Evolutionary conservation across 495 filamentous ascomycete genomes (phyloP).

Genomic region (Cairneyella variabilis): DNA sequence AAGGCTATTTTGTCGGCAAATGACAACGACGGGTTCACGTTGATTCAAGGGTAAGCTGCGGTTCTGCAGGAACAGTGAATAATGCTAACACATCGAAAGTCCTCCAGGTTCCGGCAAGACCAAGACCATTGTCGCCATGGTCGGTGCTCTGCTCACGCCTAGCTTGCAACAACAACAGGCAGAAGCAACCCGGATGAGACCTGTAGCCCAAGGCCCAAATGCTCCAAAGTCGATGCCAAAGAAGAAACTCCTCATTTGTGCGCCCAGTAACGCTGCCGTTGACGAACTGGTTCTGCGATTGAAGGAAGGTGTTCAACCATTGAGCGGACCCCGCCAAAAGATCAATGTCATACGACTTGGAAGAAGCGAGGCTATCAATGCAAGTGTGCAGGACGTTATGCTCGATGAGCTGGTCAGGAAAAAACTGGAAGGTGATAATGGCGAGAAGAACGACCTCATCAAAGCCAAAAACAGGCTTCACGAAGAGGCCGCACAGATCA

Average conservation of each 20-base stretch:
- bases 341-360: slow-evolving; percentile 88
- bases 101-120: slow-evolving; percentile 97
- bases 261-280: slow-evolving; percentile 94
- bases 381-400: slow-evolving; percentile 85
- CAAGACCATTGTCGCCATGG: slow-evolving; percentile 95
- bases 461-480: slow-evolving; percentile 74
- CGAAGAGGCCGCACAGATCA: slow-evolving; percentile 73
- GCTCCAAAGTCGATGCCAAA: slow-evolving; percentile 18
- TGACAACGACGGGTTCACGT: slow-evolving; percentile 91
- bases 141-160: slow-evolving; percentile 75
- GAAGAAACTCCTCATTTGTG: slow-evolving; percentile 92
- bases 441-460: slow-evolving; percentile 45
- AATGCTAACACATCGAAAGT: slow-evolving; percentile 3
- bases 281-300: slow-evolving; percentile 94
- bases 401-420: slow-evolving; percentile 86
- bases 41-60: slow-evolving; percentile 75
- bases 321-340: slow-evolving; percentile 63
- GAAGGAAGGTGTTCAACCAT: slow-evolving; percentile 80
- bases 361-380: slow-evolving; percentile 87
- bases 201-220: slow-evolving; percentile 30
- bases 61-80: background rate
- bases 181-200: slow-evolving; percentile 45
- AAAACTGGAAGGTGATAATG: slow-evolving; percentile 52
- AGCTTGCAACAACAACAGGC: slow-evolving; percentile 43
- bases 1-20: slow-evolving; percentile 86